Conservation (phyloP, 176 grass and related monocot species). For the Oryza meridionalis region DNA sequence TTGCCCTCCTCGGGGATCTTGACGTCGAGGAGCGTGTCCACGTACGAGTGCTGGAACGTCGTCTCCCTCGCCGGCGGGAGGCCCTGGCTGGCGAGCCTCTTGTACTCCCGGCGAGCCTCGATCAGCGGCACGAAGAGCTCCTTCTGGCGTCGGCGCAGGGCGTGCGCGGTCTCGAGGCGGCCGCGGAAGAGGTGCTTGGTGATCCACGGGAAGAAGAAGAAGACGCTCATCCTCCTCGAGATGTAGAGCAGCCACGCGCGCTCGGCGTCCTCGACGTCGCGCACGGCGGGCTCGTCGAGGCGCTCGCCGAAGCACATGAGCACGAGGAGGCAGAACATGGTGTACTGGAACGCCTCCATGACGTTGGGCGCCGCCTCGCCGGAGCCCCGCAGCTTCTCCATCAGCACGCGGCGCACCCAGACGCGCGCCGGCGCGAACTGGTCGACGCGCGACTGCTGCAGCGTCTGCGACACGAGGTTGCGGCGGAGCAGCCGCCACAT, state of each 20-base stretch:
- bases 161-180: conserved; percentile 7
- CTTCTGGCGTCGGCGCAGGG: conserved; percentile 12
- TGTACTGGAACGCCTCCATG: conserved; percentile 36
- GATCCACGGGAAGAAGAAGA: conserved; percentile 43
- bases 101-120: conserved; percentile 23
- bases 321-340: conserved; percentile 56
- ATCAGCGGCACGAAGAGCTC: conserved; percentile 51
- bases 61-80: neutral
- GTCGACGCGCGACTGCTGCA: neutral
- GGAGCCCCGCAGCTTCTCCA: neutral
- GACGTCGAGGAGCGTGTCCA: conserved; percentile 59
- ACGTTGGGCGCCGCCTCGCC: neutral
- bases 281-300: conserved; percentile 34
- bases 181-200: conserved; percentile 46
- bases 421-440: neutral
- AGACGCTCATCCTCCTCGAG: conserved; percentile 33
- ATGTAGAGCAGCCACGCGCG: conserved; percentile 36
- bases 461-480: neutral
- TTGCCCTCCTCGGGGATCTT: conserved; percentile 38
- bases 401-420: neutral
- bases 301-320: conserved; percentile 64
- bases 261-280: conserved; percentile 28
- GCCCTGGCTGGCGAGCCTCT: neutral
- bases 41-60: conserved; percentile 47
- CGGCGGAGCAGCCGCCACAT: conserved; percentile 48